A percentile compares a stretch with the other conserved stretches of the same genome.
Conservation (phyloP, 2,329 filamentous ascomycete species). For the Calonectria montana region DNA sequence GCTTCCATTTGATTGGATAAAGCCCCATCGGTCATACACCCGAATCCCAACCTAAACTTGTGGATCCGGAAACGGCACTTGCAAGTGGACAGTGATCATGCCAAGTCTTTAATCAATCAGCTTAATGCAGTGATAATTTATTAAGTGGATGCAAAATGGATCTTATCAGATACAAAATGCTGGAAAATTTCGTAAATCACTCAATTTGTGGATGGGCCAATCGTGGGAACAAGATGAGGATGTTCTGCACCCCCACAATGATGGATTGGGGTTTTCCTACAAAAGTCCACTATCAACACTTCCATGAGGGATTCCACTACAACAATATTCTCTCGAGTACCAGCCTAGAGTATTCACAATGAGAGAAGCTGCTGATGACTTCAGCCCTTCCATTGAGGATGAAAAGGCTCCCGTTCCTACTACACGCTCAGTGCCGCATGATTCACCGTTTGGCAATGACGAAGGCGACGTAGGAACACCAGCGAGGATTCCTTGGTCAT, state of each 20-base stretch:
- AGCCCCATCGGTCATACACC: not conserved
- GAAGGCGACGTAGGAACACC: not conserved
- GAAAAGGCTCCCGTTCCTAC: not conserved
- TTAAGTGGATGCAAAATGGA: not conserved
- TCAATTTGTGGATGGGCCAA: not conserved
- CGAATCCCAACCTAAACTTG: not conserved
- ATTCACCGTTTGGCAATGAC: not conserved
- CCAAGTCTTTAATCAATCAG: not conserved
- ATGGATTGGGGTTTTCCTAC: not conserved
- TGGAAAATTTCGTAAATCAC: not conserved
- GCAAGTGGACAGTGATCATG: not conserved
- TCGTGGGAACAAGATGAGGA: not conserved
- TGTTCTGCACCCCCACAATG: not conserved
- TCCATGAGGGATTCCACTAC: not conserved
- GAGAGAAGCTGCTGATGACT: not conserved
- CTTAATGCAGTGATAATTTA: not conserved
- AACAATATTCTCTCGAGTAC: not conserved
- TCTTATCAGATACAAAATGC: not conserved
- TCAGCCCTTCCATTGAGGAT: not conserved
- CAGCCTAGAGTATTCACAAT: not conserved
- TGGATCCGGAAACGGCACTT: not conserved
- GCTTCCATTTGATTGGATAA: not conserved
- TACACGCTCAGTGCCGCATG: not conserved
- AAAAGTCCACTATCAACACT: not conserved
- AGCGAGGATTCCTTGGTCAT: slow-evolving; percentile 29